These are phyloP conservation scores for Pleurotus sapidus DNA, from an alignment of 768 basidiomycete species.

Conservation along the genomic window DNA sequence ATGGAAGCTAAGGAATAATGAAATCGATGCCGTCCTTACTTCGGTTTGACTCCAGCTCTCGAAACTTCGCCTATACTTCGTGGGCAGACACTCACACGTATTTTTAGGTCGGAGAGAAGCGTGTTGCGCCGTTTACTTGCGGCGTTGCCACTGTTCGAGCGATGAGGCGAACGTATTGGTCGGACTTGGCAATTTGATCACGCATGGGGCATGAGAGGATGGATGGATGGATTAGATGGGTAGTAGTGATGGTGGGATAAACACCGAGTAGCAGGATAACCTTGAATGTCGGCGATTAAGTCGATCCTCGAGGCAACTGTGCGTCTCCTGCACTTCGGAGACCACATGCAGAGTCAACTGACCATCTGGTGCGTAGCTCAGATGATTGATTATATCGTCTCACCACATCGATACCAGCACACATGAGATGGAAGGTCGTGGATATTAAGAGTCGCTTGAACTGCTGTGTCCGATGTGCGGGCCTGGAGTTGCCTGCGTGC, in stretches of 20 bases:
- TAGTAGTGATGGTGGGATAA: conserved; percentile 6
- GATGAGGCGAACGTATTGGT: neutral
- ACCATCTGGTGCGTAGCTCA: neutral
- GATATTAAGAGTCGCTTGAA: neutral
- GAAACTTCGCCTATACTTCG: neutral
- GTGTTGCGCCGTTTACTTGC: neutral
- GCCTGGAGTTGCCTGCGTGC: conserved; percentile 2
- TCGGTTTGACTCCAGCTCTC: neutral
- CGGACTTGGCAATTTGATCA: neutral
- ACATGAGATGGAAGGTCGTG: conserved; percentile 1
- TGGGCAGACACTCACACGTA: neutral
- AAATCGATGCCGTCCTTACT: conserved; percentile 5
- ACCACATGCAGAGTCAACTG: conserved; percentile 6
- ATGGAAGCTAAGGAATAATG: conserved; percentile 4
- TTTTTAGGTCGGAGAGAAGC: neutral
- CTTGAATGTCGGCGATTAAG: conserved; percentile 6
- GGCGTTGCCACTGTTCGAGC: neutral
- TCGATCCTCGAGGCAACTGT: conserved; percentile 5
- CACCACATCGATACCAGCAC: conserved; percentile 2
- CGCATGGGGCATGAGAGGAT: neutral
- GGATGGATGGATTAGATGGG: conserved; percentile 7
- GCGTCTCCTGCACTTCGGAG: neutral
- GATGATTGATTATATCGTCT: neutral
- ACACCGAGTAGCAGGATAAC: neutral
- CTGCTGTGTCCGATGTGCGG: neutral